Evolutionary conservation across 441 rosid genomes (phyloP), one percentile per base, ranked within the genome.

Genomic region (Biscutella laevigata): DNA sequence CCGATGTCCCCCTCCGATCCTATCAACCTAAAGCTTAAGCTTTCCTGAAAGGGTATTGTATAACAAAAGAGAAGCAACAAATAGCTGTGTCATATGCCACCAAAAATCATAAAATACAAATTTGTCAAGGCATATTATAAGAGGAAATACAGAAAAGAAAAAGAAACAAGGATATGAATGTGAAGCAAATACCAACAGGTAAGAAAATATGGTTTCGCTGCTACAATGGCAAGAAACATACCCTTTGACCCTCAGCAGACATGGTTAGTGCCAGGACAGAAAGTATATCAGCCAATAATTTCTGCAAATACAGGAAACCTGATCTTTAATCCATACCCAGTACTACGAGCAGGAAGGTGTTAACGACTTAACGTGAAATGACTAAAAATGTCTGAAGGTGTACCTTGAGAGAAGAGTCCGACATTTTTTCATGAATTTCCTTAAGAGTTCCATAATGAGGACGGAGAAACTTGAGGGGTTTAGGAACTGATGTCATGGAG

Each of bases 211-310:
- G 16, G 11, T 47, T 38, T 30, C 2, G 14, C 27, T 55, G 27
- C 12, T 26, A 10, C 2, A 53, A 41, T 30, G 43, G 27, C 46
- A 33, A 24, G 33, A 41, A 62, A 38, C 72, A 72, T 87, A 92
- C 98, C 88, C 88, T 74, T 73, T 83, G 85, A 61, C 98, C 97
- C 62, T 92, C 96, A 13, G 89, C 96, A 67, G 95, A 92, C 98
- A 92, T 88, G 48, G 98, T 92, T 69, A 88, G 55, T 2, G 98
- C 98, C 77, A 92, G 68, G 53, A 92, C 92, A 20, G 98, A 92
- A 14, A 92, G 77, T 59, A 92, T 84, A 79, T 92, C 98, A 1
- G 98, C 88, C 67, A 92, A 52, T 57, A 71, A 57, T 71, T 79
- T 88, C 99, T 92, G 90, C 73, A 75, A 64, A 70, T 21, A 65